Base-by-base conservation (phyloP, 2,329 filamentous ascomycete genomes). In the Paecilomyces variotii region DNA sequence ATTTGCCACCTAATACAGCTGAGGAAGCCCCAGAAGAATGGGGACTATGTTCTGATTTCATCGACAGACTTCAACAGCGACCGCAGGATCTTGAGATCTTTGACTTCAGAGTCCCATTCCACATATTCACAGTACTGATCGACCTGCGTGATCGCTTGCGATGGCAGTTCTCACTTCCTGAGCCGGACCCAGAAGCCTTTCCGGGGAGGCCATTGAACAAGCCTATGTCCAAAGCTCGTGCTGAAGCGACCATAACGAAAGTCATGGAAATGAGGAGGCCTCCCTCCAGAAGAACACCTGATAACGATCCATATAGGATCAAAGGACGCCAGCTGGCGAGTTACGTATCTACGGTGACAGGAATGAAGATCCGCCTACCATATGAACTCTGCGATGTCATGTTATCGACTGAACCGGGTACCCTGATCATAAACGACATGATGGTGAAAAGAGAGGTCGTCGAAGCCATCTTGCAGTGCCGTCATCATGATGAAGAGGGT, bases 21-120 rank as follows among this genome's bases (percentile, higher is more conserved):
- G 39, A 28, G 12, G 24, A 52, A 12, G 25, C 19, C 12, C 24
- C 6, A 12, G 50, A 27, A 26, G 27, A 56, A 59, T 57, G 51
- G 56, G 57, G 14, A 27, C 30, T 26, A 25, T 32, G 19, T 35
- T 19, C 53, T 54, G 28, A 35, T 32, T 25, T 70, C 11, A 12
- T 45, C 12, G 34, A 52, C 26, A 25, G 39, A n/a, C 19, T 2
- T 24, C 25, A 26, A 9, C 34, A 25, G 4, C 12, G 9, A 11
- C 24, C 55, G 9, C 55, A 12, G 10, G 25, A 49, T n/a, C 24
- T 51, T 34, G 39, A 56, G 27, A 26, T 56, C 10, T 56, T 25
- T 14, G 35, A 56, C 14, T 54, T 28, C 26, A 54, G 9, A 12
- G 10, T 54, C 14, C 53, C 53, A 19, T 54, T 54, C 53, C 27